Conservation (phyloP, 2,329 filamentous ascomycete species). For the Sordariomycetes sp. region DNA sequence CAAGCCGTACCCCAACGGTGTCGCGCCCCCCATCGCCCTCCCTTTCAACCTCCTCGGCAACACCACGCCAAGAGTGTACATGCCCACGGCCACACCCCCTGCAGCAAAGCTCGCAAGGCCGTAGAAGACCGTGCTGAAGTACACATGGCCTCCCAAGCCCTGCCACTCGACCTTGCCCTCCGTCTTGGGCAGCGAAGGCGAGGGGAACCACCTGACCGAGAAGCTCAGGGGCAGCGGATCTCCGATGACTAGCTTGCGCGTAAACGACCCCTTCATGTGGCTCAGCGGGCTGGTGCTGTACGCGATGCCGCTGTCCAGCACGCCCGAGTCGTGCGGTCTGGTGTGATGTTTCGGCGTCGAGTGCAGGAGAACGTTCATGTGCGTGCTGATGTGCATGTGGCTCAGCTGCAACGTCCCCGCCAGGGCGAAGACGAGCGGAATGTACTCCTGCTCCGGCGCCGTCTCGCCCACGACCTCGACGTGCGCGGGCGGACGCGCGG, state of each 20-base stretch:
- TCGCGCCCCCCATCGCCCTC: slow-evolving; percentile 44
- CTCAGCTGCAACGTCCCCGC: slow-evolving; percentile 81
- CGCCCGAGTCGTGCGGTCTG: slow-evolving; percentile 60
- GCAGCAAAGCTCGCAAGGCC: slow-evolving; percentile 49
- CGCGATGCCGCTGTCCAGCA: slow-evolving; percentile 77
- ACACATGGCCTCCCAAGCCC: slow-evolving; percentile 55
- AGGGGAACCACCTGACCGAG: slow-evolving; percentile 80
- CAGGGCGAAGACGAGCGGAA: slow-evolving; percentile 80
- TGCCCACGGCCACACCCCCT: slow-evolving; percentile 41
- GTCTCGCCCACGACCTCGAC: slow-evolving; percentile 45
- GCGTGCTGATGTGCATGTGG: slow-evolving; percentile 84
- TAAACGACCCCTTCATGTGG: slow-evolving; percentile 42
- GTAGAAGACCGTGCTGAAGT: slow-evolving; percentile 56
- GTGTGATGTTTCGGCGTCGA: slow-evolving; percentile 52
- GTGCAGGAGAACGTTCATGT: slow-evolving; percentile 83
- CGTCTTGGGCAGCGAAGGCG: slow-evolving; percentile 58
- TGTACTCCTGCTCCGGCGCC: slow-evolving; percentile 49
- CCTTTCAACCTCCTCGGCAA: slow-evolving; percentile 44
- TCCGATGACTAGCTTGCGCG: slow-evolving; percentile 71
- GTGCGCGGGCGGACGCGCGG: slow-evolving; percentile 58
- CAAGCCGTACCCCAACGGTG: slow-evolving; percentile 47
- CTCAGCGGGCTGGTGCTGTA: slow-evolving; percentile 72
- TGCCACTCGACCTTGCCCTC: slow-evolving; percentile 57
- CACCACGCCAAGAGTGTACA: slow-evolving; percentile 53
- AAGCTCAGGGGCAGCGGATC: slow-evolving; percentile 74